Conservation (phyloP, 768 basidiomycete genomes). For the Saitozyma sp. region DNA sequence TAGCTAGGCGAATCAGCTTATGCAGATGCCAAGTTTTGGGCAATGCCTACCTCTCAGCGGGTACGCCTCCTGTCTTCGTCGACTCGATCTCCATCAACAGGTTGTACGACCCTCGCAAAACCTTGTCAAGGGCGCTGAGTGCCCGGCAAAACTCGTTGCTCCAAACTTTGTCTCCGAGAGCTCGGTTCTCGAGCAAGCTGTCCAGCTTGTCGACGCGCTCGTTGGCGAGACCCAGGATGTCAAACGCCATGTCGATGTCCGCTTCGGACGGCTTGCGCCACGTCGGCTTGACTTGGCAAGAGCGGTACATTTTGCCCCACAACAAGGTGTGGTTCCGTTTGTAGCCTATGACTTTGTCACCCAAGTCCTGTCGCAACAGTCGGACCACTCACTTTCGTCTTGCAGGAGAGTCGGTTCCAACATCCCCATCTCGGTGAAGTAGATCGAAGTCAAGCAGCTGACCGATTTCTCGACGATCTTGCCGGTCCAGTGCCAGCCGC, state of each 20-base stretch:
- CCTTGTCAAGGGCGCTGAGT: constrained; percentile 71
- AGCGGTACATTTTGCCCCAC: constrained; percentile 77
- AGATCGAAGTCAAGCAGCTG: constrained; percentile 74
- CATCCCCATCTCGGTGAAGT: constrained; percentile 76
- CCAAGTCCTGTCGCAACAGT: not conserved
- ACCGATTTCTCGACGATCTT: constrained; percentile 72
- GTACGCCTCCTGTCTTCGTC: constrained; percentile 61
- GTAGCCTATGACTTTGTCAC: constrained; percentile 59
- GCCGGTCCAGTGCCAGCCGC: constrained; percentile 78
- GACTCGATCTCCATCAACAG: constrained; percentile 37
- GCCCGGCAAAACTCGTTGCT: constrained; percentile 83
- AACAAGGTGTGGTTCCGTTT: constrained; percentile 66
- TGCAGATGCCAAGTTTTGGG: not conserved
- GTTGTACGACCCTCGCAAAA: constrained; percentile 65
- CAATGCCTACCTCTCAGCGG: constrained; percentile 35
- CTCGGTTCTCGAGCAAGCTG: constrained; percentile 61
- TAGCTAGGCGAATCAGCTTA: constrained; percentile 17
- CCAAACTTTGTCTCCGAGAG: constrained; percentile 69
- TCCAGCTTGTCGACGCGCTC: constrained; percentile 59
- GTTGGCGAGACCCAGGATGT: constrained; percentile 69
- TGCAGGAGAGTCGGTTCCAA: constrained; percentile 76
- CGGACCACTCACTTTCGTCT: constrained; percentile 61
- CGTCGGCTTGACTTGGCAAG: constrained; percentile 72
- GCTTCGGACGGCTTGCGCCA: constrained; percentile 74
- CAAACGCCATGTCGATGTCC: constrained; percentile 74